Conservation (phyloP, 768 basidiomycete genomes). For the Rickenella mellea region DNA sequence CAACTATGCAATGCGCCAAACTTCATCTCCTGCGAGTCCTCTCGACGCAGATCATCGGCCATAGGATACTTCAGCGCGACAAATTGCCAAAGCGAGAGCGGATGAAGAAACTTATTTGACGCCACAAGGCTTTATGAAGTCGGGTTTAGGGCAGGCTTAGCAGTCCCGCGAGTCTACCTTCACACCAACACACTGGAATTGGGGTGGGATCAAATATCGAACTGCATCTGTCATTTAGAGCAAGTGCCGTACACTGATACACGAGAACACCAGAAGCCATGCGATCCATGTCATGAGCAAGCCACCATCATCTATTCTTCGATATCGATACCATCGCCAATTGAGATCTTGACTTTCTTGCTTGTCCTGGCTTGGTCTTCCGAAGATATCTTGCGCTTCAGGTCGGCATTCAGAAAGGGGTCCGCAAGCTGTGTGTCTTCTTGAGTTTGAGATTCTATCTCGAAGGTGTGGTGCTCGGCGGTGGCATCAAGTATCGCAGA, state of each 20-base stretch:
- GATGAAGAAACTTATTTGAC: constrained; percentile 14
- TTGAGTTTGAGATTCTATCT: constrained; percentile 27
- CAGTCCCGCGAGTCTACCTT: no score
- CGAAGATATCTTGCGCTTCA: constrained; percentile 23
- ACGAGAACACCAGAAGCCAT: no score
- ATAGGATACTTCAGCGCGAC: constrained; percentile 26
- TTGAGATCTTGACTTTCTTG: constrained; percentile 69
- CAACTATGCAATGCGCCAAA: constrained; percentile 83
- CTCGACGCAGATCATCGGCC: constrained; percentile 32
- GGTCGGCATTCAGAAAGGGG: constrained; percentile 16
- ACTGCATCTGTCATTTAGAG: no score
- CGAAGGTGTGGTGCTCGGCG: constrained; percentile 4
- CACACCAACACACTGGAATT: no score
- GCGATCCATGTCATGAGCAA: no score
- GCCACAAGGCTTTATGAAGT: constrained; percentile 6
- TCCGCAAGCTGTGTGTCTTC: constrained; percentile 23
- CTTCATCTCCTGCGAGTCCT: constrained; percentile 86
- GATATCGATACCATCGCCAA: constrained; percentile 60
- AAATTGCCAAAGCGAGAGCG: constrained; percentile 35
- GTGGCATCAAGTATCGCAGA: background rate
- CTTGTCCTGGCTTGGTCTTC: constrained; percentile 15
- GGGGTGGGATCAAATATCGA: no score
- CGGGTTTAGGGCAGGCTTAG: constrained; percentile 29
- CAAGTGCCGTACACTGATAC: no score
- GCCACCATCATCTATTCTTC: constrained; percentile 66